Percentiles rank a stretch among this genome's conserved stretches.
These are phyloP conservation scores for Chrysosphaeria jannelii DNA, from an alignment of 2,329 filamentous ascomycete species.

Conservation along the genomic window DNA sequence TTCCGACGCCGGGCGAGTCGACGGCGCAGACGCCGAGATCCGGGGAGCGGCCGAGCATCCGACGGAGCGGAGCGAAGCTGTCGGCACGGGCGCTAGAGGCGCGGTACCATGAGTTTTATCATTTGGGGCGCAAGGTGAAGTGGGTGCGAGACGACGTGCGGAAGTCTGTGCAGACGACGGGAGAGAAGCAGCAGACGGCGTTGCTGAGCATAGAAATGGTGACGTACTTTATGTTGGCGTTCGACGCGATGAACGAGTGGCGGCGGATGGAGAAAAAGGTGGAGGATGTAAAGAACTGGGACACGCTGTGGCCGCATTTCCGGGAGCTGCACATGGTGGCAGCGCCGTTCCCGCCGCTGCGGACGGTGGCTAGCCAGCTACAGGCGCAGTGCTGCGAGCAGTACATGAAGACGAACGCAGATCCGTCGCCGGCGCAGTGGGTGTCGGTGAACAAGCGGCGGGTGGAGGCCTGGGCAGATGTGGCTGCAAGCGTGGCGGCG, in stretches of 20 bases:
- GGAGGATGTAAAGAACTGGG: constrained; percentile 13
- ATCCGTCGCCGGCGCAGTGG: constrained; percentile 7
- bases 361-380: constrained; percentile 14
- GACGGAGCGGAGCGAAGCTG: constrained; percentile 7
- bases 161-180: constrained; percentile 4
- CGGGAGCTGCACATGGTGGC: constrained; percentile 12
- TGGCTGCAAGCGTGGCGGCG: constrained; percentile 6
- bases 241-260: constrained; percentile 17
- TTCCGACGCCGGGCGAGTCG: constrained; percentile 18
- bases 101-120: constrained; percentile 11
- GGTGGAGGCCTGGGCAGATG: constrained; percentile 8
- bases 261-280: constrained; percentile 14
- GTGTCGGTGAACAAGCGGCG: constrained; percentile 6
- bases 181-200: constrained; percentile 12
- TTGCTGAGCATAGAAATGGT: constrained; percentile 18
- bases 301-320: constrained; percentile 15
- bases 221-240: constrained; percentile 21
- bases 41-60: constrained; percentile 11
- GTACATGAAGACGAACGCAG: constrained; percentile 7
- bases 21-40: constrained; percentile 13
- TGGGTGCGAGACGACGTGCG: constrained; percentile 19
- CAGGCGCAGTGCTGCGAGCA: constrained; percentile 16
- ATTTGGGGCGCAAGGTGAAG: constrained; percentile 20
- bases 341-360: constrained; percentile 9
- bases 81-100: constrained; percentile 9